Percentiles rank a stretch among this genome's conserved stretches.
Evolutionary conservation across 2,329 filamentous ascomycete species (phyloP).

Genomic region (Berkeleyomyces basicola): DNA sequence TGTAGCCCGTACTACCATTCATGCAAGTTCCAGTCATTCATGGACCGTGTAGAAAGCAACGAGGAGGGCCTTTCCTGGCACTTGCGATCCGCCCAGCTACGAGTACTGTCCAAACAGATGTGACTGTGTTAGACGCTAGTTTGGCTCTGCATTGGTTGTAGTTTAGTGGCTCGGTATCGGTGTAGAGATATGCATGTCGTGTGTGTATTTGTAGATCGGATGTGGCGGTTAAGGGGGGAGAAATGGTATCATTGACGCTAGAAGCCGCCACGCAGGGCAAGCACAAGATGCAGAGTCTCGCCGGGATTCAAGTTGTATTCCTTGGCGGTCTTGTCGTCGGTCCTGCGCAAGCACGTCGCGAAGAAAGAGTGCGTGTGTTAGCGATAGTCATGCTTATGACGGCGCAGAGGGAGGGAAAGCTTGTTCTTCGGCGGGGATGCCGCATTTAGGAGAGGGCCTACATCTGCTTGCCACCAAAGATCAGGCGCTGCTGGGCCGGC

Average conservation of each 20-base stretch:
- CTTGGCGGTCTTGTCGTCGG: constrained; percentile 80
- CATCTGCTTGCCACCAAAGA: constrained; percentile 98
- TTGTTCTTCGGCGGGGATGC: not conserved
- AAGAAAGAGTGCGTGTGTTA: not conserved
- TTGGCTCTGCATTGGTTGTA: too few species aligned
- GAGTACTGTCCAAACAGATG: not conserved
- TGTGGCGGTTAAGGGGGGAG: not conserved
- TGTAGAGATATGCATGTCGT: not conserved
- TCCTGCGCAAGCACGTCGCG: constrained; percentile 35
- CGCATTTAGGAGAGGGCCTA: constrained; percentile 23
- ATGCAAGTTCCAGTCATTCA: constrained; percentile 13
- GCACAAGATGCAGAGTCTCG: constrained; percentile 84
- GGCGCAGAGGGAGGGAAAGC: not conserved
- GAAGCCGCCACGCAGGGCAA: constrained; percentile 74
- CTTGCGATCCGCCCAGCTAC: too few species aligned
- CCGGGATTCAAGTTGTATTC: constrained; percentile 88
- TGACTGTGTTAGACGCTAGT: not conserved
- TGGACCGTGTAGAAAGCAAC: not conserved
- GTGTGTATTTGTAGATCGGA: not conserved
- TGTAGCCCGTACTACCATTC: constrained; percentile 16
- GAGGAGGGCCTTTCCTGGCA: not conserved
- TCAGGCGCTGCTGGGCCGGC: constrained; percentile 87
- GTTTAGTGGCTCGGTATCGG: not conserved
- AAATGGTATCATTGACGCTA: not conserved
- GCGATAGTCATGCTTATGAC: not conserved